A percentile compares a stretch with the other conserved stretches of the same genome.
Conservation (phyloP, 305 asterid genomes). For the Fraxinus nigra region DNA sequence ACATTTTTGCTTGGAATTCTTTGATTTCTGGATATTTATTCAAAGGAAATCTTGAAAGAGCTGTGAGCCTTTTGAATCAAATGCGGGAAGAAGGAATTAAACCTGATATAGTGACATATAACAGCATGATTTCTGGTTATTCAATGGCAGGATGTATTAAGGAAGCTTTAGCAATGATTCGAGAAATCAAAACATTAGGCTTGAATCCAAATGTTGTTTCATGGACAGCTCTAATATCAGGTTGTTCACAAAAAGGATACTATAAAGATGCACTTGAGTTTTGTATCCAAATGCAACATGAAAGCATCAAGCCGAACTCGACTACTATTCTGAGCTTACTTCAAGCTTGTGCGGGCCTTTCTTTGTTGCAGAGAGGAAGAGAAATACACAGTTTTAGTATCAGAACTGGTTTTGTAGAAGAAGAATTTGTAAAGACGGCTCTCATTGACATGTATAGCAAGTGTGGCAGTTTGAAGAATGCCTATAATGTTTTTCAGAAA, state of each 20-base stretch:
- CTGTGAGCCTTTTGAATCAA: conserved; percentile 36
- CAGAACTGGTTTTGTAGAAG: conserved; percentile 29
- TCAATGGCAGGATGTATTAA: conserved; percentile 32
- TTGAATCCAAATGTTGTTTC: conserved; percentile 50
- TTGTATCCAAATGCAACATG: conserved; percentile 44
- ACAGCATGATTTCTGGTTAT: conserved; percentile 60
- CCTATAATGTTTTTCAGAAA: conserved; percentile 28
- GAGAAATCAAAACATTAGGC: conserved; percentile 34
- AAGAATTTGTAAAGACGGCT: conserved; percentile 47
- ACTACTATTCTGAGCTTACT: conserved; percentile 49
- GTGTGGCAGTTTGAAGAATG: conserved; percentile 45
- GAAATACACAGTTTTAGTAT: conserved; percentile 39
- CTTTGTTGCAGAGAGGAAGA: conserved; percentile 50
- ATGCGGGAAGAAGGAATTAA: conserved; percentile 45
- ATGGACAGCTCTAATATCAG: conserved; percentile 74
- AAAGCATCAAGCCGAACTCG: conserved; percentile 43
- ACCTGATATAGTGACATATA: conserved; percentile 50
- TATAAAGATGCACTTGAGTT: conserved; percentile 34
- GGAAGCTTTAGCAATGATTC: conserved; percentile 45
- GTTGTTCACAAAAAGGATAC: conserved; percentile 48
- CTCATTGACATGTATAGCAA: conserved; percentile 55
- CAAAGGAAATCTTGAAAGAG: conserved; percentile 43
- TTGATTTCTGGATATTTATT: conserved; percentile 53
- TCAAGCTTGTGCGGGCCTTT: conserved; percentile 45
- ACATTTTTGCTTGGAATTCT: conserved; percentile 54